Percentiles rank a stretch among this genome's conserved stretches.
Evolutionary conservation across 495 filamentous ascomycete species (phyloP).

Genomic region (Aspergillus kassunensis): DNA sequence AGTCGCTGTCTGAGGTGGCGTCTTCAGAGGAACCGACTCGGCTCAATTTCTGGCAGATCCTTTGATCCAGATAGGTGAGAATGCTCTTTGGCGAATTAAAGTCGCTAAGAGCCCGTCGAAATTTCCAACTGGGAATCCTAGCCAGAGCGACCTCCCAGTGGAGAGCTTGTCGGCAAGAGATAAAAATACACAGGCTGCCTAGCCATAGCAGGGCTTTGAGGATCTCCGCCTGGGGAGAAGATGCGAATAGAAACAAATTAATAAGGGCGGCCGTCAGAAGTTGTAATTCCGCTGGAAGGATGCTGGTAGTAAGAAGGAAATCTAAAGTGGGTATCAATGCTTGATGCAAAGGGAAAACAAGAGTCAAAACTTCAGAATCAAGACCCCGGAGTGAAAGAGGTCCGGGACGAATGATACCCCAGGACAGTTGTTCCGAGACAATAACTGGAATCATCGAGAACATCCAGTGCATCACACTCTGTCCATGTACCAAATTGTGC

Average conservation of each 20-base stretch:
- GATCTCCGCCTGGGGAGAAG: slow-evolving; percentile 80
- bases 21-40: slow-evolving; percentile 31
- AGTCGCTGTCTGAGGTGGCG: slow-evolving; percentile 43
- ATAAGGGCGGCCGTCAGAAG: slow-evolving; percentile 78
- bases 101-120: slow-evolving; percentile 54
- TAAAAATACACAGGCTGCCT: slow-evolving; percentile 73
- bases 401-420: slow-evolving; percentile 24
- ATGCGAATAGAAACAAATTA: slow-evolving; percentile 72
- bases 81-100: slow-evolving; percentile 46
- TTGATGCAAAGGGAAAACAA: slow-evolving; percentile 84
- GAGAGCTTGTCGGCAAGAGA: slow-evolving; percentile 71
- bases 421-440: slow-evolving; percentile 41
- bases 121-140: slow-evolving; percentile 86
- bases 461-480: slow-evolving; percentile 67
- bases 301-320: slow-evolving; percentile 79
- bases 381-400: slow-evolving; percentile 41
- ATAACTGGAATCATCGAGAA: slow-evolving; percentile 61
- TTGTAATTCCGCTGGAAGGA: slow-evolving; percentile 82
- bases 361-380: slow-evolving; percentile 56
- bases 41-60: slow-evolving; percentile 42
- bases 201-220: slow-evolving; percentile 81
- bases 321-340: slow-evolving; percentile 68
- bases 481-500: slow-evolving; percentile 46
- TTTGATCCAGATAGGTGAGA: slow-evolving; percentile 48
- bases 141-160: slow-evolving; percentile 82